Conservation (phyloP, 116 monocot genomes). For the Cymodocea nodosa region DNA sequence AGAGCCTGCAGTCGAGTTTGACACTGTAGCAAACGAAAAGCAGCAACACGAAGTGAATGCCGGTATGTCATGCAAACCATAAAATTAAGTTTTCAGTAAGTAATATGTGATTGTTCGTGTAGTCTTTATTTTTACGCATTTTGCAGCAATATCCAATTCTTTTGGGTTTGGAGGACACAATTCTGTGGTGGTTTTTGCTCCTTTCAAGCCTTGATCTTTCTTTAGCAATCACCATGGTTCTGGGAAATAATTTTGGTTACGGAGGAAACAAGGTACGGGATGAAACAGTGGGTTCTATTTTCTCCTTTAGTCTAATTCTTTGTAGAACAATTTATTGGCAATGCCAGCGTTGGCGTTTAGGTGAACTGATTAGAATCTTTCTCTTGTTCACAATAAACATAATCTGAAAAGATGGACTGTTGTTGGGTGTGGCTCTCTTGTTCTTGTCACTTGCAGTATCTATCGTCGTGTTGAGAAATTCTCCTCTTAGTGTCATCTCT, state of each 20-base stretch:
- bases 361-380: too few relatives aligned
- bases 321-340: neutral
- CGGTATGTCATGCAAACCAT: constrained; percentile 43
- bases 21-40: constrained; percentile 73
- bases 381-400: too few relatives aligned
- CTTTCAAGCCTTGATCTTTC: constrained; percentile 60
- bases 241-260: neutral
- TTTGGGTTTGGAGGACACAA: constrained; percentile 97
- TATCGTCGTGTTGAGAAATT: too few relatives aligned
- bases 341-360: too few relatives aligned
- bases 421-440: too few relatives aligned
- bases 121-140: neutral
- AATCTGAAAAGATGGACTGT: too few relatives aligned
- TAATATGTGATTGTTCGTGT: neutral
- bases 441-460: too few relatives aligned
- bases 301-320: neutral
- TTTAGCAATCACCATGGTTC: neutral
- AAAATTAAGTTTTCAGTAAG: neutral
- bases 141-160: constrained; percentile 85
- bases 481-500: too few relatives aligned
- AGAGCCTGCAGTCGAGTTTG: constrained; percentile 84
- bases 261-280: neutral
- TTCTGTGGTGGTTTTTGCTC: constrained; percentile 80
- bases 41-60: constrained; percentile 91
- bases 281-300: neutral